Percentiles rank a stretch among this genome's conserved stretches.
Conservation (phyloP, 1,139 yeast genomes). For the Zygotorulaspora mrakii region DNA sequence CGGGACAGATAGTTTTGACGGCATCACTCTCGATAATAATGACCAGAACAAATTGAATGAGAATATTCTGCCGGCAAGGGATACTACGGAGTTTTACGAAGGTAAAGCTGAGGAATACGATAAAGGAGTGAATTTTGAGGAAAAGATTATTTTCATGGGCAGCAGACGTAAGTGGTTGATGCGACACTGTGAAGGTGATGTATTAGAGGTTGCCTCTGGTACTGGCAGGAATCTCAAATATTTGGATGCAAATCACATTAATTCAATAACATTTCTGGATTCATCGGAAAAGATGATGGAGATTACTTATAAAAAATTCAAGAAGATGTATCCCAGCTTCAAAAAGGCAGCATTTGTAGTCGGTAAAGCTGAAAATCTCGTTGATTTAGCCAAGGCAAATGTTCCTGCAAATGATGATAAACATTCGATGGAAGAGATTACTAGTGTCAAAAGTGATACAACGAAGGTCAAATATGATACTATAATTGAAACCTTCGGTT, state of each 20-base stretch:
- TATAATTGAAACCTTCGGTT: constrained; percentile 87
- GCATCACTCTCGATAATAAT: constrained; percentile 49
- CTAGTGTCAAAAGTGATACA: constrained; percentile 24
- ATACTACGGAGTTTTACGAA: constrained; percentile 82
- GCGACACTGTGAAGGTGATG: constrained; percentile 80
- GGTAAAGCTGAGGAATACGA: constrained; percentile 78
- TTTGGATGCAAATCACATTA: constrained; percentile 54
- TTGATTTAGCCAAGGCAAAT: constrained; percentile 46
- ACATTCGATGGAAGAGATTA: constrained; percentile 17
- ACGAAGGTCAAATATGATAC: constrained; percentile 71
- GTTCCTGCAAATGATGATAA: constrained; percentile 14
- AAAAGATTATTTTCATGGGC: constrained; percentile 75
- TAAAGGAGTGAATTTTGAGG: constrained; percentile 80
- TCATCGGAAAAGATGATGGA: constrained; percentile 83
- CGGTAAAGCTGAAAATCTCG: constrained; percentile 87
- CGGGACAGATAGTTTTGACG: constrained; percentile 37
- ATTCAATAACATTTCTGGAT: constrained; percentile 80
- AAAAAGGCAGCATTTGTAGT: constrained; percentile 78
- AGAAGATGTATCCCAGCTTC: constrained; percentile 59
- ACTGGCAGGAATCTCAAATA: constrained; percentile 90
- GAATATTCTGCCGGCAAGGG: constrained; percentile 63
- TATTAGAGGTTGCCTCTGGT: constrained; percentile 90
- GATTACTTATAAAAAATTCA: constrained; percentile 70
- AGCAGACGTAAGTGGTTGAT: constrained; percentile 78
- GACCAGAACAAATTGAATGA: constrained; percentile 46